Conservation (phyloP, 2,329 filamentous ascomycete genomes). For the Fusarium sp. region DNA sequence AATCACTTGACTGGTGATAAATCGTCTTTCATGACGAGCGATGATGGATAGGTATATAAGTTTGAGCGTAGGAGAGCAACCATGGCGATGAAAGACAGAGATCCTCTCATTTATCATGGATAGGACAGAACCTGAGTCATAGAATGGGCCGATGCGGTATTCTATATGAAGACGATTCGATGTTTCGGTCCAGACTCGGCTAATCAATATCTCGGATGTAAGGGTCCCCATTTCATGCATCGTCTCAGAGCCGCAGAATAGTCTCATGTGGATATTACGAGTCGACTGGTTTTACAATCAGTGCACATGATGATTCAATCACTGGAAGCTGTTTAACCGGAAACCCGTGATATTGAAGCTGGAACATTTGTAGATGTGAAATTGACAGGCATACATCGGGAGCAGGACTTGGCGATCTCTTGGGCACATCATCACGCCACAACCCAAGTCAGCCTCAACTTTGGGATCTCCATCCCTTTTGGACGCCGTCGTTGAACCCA, state of each 20-base stretch:
- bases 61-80: not conserved
- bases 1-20: not conserved
- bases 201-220: constrained; percentile 40
- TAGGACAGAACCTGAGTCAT: not conserved
- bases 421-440: not conserved
- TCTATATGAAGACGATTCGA: constrained; percentile 30
- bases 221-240: constrained; percentile 30
- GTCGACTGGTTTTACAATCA: not conserved
- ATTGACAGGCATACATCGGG: not conserved
- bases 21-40: not conserved
- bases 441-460: constrained; percentile 24
- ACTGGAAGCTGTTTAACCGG: rapidly evolving
- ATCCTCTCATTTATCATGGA: not conserved
- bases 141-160: constrained; percentile 6
- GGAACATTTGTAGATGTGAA: not conserved
- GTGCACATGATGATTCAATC: not conserved
- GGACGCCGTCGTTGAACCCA: not conserved
- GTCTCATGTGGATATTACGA: not conserved
- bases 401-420: constrained; percentile 27
- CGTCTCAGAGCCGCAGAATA: constrained; percentile 3
- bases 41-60: not conserved
- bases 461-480: not conserved
- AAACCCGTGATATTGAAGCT: not conserved
- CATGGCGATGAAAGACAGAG: not conserved
- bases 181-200: constrained; percentile 43